Conservation (phyloP, 768 basidiomycete genomes). For the Boletus sp. region DNA sequence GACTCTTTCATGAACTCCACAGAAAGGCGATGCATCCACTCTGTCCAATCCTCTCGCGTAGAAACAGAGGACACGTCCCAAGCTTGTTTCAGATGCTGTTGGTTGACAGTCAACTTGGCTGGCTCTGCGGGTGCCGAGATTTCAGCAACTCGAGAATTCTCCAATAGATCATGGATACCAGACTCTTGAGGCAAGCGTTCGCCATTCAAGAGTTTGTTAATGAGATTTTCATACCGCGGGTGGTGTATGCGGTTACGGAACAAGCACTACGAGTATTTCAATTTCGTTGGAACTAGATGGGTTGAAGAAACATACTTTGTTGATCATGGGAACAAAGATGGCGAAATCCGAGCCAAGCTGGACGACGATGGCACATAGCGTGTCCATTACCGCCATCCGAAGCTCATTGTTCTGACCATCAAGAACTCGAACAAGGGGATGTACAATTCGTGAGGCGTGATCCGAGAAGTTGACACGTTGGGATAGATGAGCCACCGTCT, state of each 20-base stretch:
- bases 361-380: conserved; percentile 85
- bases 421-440: conserved; percentile 88
- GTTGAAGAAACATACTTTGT: conserved; percentile 59
- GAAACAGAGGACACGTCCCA: conserved; percentile 85
- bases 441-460: conserved; percentile 95
- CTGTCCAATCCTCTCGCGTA: conserved; percentile 86
- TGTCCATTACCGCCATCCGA: conserved; percentile 85
- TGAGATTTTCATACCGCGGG: conserved; percentile 82
- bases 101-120: conserved; percentile 89
- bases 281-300: neutral
- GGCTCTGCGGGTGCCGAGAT: conserved; percentile 84
- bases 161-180: conserved; percentile 67
- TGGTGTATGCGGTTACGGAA: conserved; percentile 76
- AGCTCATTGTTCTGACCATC: conserved; percentile 74
- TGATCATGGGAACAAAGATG: conserved; percentile 95
- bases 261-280: conserved; percentile 52
- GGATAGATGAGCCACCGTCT: conserved; percentile 88
- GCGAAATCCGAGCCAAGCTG: conserved; percentile 97
- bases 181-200: conserved; percentile 89
- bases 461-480: conserved; percentile 96
- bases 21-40: conserved; percentile 92
- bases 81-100: conserved; percentile 94
- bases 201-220: conserved; percentile 86
- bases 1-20: conserved; percentile 98
- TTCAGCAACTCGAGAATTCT: conserved; percentile 63